Base-by-base conservation (phyloP, 2,329 filamentous ascomycete genomes). In the Cladosporium colombiae region DNA sequence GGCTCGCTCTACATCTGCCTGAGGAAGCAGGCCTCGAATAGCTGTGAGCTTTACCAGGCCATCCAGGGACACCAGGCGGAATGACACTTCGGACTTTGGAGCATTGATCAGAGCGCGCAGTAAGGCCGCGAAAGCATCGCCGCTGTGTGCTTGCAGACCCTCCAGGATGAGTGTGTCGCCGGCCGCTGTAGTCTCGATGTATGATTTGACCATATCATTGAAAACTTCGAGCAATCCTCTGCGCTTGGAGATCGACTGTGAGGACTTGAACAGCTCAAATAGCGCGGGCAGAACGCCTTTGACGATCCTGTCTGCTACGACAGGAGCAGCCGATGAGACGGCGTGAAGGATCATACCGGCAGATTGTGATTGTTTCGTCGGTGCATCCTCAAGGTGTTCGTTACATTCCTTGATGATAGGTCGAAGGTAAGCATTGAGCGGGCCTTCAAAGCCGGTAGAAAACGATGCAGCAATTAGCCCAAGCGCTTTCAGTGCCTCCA, bases 341-440 rank as follows among this genome's bases (percentile, higher is more conserved):
- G 83, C 83, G 44, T 82, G 79, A 18, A 90, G 73, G 21, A 90
- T 89, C 29, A 85, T 83, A 21, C 86, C 86, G 3, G 87, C 83
- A 11, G 87, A 87, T 71, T 86, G 86, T 3, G 88, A 89, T 72
- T 90, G 86, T 73, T 89, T 89, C 5, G 88, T 88, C 53, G 88
- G 87, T 7, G 88, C 88, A 72, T 90, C 88, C 70, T 87, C 86
- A 4, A 90, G 79, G 71, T 89, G 87, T 68, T 90, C 86, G 67
- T 88, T 86, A 73, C 88, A 89, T 76, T 90, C 88, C 70, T 88
- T 88, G 55, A 84, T 84, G 66, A 90, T 83, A 1, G 87, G 85
- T 55, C 83, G 82, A 27, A 90, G 76, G 73, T 86, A 90, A 33
- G 80, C 78, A 63, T 79, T 80, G 3, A 83, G 74, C 76, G 84